Evolutionary conservation across 208 protist species (phyloP).

Genomic region (Trichomonas tenax): DNA sequence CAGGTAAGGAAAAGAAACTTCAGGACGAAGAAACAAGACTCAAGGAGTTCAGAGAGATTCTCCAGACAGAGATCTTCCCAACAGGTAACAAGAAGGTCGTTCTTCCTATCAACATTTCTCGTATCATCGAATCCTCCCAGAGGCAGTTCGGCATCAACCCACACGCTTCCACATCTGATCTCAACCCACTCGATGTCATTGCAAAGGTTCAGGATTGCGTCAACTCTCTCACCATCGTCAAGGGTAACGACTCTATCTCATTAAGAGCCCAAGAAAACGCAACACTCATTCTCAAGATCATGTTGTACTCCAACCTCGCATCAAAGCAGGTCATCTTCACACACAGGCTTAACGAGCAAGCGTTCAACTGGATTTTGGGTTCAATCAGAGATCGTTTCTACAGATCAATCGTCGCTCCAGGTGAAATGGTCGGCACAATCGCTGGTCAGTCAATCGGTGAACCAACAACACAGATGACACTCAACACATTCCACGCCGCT

Average conservation of each 20-base stretch:
- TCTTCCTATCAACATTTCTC: conserved; percentile 72
- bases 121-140: conserved; percentile 82
- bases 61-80: conserved; percentile 25
- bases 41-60: conserved; percentile 24
- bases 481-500: conserved; percentile 99
- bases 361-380: conserved; percentile 86
- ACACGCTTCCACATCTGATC: conserved; percentile 53
- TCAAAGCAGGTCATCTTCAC: conserved; percentile 70
- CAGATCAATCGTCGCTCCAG: conserved; percentile 69
- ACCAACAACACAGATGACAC: conserved; percentile 99
- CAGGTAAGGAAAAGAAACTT: neutral
- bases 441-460: conserved; percentile 97
- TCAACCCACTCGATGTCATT: conserved; percentile 63
- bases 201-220: conserved; percentile 21
- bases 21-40: conserved; percentile 32
- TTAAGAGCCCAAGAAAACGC: conserved; percentile 74
- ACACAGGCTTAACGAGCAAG: conserved; percentile 69
- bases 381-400: conserved; percentile 79
- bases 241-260: conserved; percentile 59
- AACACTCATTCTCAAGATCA: conserved; percentile 73
- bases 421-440: conserved; percentile 91
- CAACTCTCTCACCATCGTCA: conserved; percentile 56
- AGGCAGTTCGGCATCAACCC: conserved; percentile 65
- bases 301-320: conserved; percentile 60
- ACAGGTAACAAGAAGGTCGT: neutral